Evolutionary conservation across 441 rosid species (phyloP).

Genomic region (Dalechampia spathulata): DNA sequence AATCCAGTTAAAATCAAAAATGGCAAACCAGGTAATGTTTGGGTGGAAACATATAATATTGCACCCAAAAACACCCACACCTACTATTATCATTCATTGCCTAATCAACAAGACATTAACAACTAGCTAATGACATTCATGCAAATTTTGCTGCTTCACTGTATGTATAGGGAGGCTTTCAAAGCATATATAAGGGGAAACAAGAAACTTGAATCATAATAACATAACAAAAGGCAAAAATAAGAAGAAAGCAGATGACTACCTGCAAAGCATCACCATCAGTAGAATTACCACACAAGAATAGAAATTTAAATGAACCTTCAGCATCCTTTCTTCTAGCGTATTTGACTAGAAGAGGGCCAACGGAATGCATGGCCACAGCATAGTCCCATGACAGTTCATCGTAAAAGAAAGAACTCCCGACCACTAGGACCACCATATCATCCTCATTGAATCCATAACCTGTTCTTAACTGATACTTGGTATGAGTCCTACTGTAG

Average conservation of each 20-base stretch:
- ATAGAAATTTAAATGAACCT: constrained; percentile 65
- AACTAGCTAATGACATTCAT: no score
- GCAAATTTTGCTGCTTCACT: no score
- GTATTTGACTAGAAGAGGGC: constrained; percentile 73
- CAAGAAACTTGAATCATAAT: no score
- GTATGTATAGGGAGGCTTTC: no score
- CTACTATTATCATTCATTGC: no score
- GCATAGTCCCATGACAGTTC: constrained; percentile 84
- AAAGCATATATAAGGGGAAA: no score
- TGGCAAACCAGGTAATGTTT: no score
- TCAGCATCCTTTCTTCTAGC: constrained; percentile 56
- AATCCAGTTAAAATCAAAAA: no score
- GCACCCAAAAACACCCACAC: no score
- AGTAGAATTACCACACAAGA: constrained; percentile 80
- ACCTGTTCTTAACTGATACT: constrained; percentile 49
- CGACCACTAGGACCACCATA: constrained; percentile 73
- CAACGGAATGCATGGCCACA: constrained; percentile 68
- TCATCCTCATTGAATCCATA: constrained; percentile 61
- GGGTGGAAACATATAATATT: no score
- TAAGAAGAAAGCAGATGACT: constrained; percentile 13
- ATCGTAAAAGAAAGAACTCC: constrained; percentile 78
- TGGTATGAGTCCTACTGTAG: constrained; percentile 51
- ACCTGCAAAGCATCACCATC: constrained; percentile 85
- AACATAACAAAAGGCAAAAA: no score
- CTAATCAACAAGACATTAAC: no score